A percentile compares a stretch with the other conserved stretches of the same genome.
These are phyloP conservation scores for Talaromyces rugulosus DNA, from an alignment of 2,329 filamentous ascomycete species.

Conservation along the genomic window DNA sequence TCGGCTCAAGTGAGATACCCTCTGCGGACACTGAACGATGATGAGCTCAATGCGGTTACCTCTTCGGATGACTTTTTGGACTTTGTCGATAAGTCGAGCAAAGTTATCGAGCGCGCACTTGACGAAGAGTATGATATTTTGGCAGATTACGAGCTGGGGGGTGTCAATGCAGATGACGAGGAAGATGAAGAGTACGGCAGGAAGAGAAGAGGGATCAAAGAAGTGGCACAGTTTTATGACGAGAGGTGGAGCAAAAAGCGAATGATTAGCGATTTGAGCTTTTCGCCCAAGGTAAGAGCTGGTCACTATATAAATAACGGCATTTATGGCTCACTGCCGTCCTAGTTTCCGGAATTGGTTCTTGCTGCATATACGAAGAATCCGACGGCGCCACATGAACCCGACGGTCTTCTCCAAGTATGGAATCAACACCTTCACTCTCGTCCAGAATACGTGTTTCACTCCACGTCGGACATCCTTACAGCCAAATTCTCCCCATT, in stretches of 20 bases:
- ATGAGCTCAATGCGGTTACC: slow-evolving; percentile 86
- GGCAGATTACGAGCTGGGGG: slow-evolving; percentile 85
- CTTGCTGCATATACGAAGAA: slow-evolving; percentile 97
- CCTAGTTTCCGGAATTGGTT: slow-evolving; percentile 79
- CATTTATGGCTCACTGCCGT: background rate
- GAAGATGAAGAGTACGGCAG: slow-evolving; percentile 64
- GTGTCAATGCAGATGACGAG: slow-evolving; percentile 66
- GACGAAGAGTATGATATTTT: slow-evolving; percentile 96
- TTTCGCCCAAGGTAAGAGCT: slow-evolving; percentile 70
- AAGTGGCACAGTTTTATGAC: slow-evolving; percentile 90
- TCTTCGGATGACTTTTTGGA: slow-evolving; percentile 90
- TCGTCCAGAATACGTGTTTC: slow-evolving; percentile 92
- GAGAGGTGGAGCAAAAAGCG: slow-evolving; percentile 95
- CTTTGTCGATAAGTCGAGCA: slow-evolving; percentile 92
- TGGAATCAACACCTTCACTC: slow-evolving; percentile 97
- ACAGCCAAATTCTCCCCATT: slow-evolving; percentile 98
- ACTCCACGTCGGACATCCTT: slow-evolving; percentile 91
- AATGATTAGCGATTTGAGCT: slow-evolving; percentile 93
- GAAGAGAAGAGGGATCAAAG: slow-evolving; percentile 54
- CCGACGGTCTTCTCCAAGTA: slow-evolving; percentile 87
- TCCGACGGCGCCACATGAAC: slow-evolving; percentile 87
- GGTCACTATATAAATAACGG: background rate
- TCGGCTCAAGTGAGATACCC: slow-evolving; percentile 61
- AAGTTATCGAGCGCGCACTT: slow-evolving; percentile 91
- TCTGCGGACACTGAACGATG: slow-evolving; percentile 70